Conservation (phyloP, 345 rosid genomes). For the Isatis tinctoria region DNA sequence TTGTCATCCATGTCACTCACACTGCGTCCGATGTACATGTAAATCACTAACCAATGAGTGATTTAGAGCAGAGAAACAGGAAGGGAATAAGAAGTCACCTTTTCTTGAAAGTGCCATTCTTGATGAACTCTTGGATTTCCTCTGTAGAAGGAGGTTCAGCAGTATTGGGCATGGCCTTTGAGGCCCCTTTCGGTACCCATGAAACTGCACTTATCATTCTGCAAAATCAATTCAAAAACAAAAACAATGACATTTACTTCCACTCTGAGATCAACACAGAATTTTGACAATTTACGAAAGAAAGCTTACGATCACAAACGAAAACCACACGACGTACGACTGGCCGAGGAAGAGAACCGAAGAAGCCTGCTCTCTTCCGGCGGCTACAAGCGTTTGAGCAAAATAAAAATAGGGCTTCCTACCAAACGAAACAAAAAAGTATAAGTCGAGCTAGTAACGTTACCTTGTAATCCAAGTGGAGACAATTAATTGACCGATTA, state of each 20-base stretch:
- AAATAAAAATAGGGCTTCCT: no score
- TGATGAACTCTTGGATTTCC: slow-evolving; percentile 58
- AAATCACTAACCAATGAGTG: background rate
- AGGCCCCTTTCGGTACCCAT: slow-evolving; percentile 79
- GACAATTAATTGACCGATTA: no score
- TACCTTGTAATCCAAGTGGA: no score
- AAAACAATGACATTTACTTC: background rate
- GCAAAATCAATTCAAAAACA: background rate
- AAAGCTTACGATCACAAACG: no score
- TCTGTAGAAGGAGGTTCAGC: slow-evolving; percentile 68
- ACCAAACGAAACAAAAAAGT: no score
- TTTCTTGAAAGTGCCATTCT: slow-evolving; percentile 38
- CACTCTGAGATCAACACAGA: background rate
- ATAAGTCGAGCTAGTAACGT: no score
- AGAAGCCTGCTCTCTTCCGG: no score
- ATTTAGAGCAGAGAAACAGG: background rate
- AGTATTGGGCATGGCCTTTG: slow-evolving; percentile 48
- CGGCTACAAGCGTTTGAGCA: no score
- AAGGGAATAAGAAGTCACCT: slow-evolving; percentile 27
- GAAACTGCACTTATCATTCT: slow-evolving; percentile 36
- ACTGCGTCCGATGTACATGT: background rate
- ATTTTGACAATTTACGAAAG: background rate
- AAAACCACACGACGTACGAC: no score
- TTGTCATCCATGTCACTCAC: slow-evolving; percentile 36
- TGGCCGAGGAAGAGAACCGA: no score